These are phyloP conservation scores for Dichotomocladium elegans DNA, from an alignment of 371 early-diverging fungal species.

Conservation along the genomic window DNA sequence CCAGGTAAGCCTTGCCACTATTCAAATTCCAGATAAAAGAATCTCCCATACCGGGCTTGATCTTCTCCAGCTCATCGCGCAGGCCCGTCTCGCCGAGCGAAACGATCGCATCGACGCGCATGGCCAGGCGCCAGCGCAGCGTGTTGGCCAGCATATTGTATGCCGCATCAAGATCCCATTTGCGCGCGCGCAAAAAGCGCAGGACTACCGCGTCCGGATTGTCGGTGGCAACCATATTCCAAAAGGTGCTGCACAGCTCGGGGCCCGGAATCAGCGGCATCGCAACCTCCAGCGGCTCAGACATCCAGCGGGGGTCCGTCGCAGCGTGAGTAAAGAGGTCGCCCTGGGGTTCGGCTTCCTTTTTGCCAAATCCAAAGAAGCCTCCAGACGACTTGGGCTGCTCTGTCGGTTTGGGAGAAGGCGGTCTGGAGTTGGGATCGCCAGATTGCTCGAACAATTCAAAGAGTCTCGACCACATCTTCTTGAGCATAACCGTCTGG, in stretches of 20 bases:
- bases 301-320: constrained; percentile 36
- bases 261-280: constrained; percentile 34
- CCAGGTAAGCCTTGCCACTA: constrained; percentile 44
- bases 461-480: constrained; percentile 52
- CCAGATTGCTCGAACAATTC: constrained; percentile 42
- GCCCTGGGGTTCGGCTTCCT: constrained; percentile 14
- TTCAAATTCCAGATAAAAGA: constrained; percentile 36
- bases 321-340: constrained; percentile 48
- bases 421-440: constrained; percentile 18
- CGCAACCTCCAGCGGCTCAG: constrained; percentile 34
- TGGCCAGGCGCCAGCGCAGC: constrained; percentile 58
- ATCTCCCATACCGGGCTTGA: constrained; percentile 34
- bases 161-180: constrained; percentile 65
- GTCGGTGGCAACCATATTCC: constrained; percentile 52
- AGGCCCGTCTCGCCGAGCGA: constrained; percentile 43
- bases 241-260: constrained; percentile 40
- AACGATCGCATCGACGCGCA: constrained; percentile 48
- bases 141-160: constrained; percentile 52
- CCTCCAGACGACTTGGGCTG: constrained; percentile 15
- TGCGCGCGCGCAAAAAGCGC: constrained; percentile 70
- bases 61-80: constrained; percentile 30
- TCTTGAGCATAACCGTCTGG: constrained; percentile 47
- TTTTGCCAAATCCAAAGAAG: constrained; percentile 28
- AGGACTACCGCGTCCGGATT: constrained; percentile 60
- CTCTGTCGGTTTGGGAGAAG: constrained; percentile 8